These are phyloP conservation scores for Arachis hypogaea DNA, from an alignment of 306 rosid genomes.

Conservation along the genomic window DNA sequence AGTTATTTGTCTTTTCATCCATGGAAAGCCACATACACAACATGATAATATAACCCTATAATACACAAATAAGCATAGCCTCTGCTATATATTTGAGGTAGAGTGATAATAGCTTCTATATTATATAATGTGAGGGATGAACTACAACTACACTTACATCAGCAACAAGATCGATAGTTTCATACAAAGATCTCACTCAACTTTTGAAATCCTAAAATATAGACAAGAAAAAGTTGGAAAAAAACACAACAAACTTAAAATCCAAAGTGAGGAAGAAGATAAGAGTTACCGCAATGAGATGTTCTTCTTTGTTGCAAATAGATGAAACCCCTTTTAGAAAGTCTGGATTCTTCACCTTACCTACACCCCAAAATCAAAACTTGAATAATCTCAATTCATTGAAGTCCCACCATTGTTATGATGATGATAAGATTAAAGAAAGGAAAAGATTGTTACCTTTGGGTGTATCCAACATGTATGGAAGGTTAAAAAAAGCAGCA, in stretches of 20 bases:
- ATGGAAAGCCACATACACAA: too few species aligned
- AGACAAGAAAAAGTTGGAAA: not conserved
- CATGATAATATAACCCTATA: too few species aligned
- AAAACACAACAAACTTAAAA: too few species aligned
- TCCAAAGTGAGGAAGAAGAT: too few species aligned
- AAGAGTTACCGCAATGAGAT: slow-evolving; percentile 66
- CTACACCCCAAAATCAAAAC: slow-evolving; percentile 41
- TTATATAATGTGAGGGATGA: too few species aligned
- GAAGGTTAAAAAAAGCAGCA: slow-evolving; percentile 67
- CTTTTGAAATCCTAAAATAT: slow-evolving; percentile 71
- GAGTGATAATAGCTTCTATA: too few species aligned
- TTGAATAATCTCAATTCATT: not conserved
- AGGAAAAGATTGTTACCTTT: slow-evolving; percentile 50
- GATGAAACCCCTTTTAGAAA: slow-evolving; percentile 28
- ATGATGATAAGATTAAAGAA: not conserved
- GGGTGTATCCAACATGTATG: slow-evolving; percentile 67
- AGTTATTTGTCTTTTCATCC: not conserved
- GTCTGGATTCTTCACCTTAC: slow-evolving; percentile 68
- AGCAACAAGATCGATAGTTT: slow-evolving; percentile 60
- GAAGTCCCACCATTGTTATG: too few species aligned
- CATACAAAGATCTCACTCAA: slow-evolving; percentile 74
- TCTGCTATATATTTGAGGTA: too few species aligned
- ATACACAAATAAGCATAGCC: too few species aligned
- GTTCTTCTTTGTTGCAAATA: slow-evolving; percentile 31
- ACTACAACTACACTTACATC: slow-evolving; percentile 52